Evolutionary conservation across 2,329 filamentous ascomycete genomes (phyloP).

Genomic region (Tympanopsis confertula): DNA sequence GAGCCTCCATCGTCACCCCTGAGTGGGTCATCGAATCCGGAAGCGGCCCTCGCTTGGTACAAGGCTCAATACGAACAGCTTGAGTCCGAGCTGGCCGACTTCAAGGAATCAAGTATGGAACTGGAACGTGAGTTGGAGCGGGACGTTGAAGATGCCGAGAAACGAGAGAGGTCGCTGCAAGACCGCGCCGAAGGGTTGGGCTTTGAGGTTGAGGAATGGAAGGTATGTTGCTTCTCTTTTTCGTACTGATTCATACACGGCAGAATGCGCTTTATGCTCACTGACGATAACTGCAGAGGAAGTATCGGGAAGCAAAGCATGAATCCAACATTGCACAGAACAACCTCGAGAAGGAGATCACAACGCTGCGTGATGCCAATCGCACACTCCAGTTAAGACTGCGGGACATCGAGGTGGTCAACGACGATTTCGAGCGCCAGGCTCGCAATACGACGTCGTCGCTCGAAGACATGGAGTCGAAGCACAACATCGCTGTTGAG

Average conservation of each 20-base stretch:
- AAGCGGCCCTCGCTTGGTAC: constrained; percentile 84
- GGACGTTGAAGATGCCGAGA: constrained; percentile 90
- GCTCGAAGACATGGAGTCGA: constrained; percentile 90
- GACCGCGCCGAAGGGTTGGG: constrained; percentile 75
- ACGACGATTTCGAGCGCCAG: constrained; percentile 95
- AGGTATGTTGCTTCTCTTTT: constrained; percentile 45
- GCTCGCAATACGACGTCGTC: constrained; percentile 91
- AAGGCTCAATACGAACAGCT: constrained; percentile 91
- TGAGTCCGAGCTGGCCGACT: constrained; percentile 83
- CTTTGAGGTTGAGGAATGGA: constrained; percentile 97
- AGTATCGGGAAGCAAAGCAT: constrained; percentile 87
- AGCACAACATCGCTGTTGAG: constrained; percentile 92
- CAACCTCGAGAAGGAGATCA: constrained; percentile 88
- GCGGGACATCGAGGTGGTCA: constrained; percentile 91
- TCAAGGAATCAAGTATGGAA: constrained; percentile 86
- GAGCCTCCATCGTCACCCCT: neutral
- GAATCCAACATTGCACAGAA: constrained; percentile 80
- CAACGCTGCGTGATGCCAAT: constrained; percentile 73
- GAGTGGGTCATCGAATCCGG: constrained; percentile 15
- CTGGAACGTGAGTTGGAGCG: constrained; percentile 90
- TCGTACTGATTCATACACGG: constrained; percentile 4
- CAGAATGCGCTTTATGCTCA: too few relatives aligned
- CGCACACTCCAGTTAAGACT: constrained; percentile 71
- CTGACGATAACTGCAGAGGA: too few relatives aligned
- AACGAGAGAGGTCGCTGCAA: constrained; percentile 73